These are phyloP conservation scores for Geosiphon pyriformis DNA, from an alignment of 192 early-diverging fungal species.

Conservation along the genomic window DNA sequence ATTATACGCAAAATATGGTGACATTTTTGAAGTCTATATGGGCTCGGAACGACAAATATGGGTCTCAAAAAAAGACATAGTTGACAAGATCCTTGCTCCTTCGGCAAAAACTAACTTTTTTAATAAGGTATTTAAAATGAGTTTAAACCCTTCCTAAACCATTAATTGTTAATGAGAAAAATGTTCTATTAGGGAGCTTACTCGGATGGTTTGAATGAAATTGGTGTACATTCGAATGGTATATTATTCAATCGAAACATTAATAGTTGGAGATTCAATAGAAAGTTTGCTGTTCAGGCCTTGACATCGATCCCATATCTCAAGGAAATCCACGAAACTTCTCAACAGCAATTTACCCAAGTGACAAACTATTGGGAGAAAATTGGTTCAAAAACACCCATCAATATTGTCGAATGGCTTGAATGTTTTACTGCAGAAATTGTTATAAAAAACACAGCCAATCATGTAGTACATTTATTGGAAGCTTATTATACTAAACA, in stretches of 20 bases:
- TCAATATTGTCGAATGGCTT: neutral
- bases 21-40: constrained; percentile 15
- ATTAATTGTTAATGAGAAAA: neutral
- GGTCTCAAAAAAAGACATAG: constrained; percentile 1
- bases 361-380: neutral
- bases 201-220: neutral
- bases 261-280: constrained; percentile 10
- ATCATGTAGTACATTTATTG: neutral
- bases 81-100: constrained; percentile 5
- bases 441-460: neutral
- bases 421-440: neutral
- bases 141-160: neutral
- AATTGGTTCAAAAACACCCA: neutral
- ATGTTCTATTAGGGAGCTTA: neutral
- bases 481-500: neutral
- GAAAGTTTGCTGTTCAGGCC: constrained; percentile 1
- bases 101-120: constrained; percentile 4
- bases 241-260: neutral
- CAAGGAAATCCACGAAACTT: neutral
- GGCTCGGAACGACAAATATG: constrained; percentile 7
- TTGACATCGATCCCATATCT: neutral
- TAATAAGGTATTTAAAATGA: neutral
- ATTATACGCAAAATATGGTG: neutral
- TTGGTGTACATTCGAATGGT: neutral
- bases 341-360: neutral